Evolutionary conservation across 352 stramenopile species (phyloP), one percentile per base, ranked within the genome.

Genomic region (Pythium pyrilobum): DNA sequence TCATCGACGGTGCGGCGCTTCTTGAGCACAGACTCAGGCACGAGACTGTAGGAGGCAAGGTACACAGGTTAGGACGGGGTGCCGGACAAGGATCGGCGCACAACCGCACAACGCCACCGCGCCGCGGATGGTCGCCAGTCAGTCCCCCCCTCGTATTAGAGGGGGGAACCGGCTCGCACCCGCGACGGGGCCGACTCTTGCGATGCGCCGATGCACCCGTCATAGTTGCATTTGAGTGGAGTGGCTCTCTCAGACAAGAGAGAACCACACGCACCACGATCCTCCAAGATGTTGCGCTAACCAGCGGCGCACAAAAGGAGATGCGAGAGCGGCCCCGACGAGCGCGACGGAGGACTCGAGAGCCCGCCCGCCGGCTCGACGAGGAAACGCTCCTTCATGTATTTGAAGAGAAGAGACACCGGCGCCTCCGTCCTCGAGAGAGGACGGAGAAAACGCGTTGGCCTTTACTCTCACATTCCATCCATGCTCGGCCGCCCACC

Each of bases 11-110:
- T 93, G 65, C 85, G 85, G 71, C 83, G 82, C 85, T 95, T 95
- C 81, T 95, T 95, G 65, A 95, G 81, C 64, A 95, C 84, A 46
- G 85, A 93, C 69, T 95, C 85, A 44, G 85, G 85, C 42, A 95
- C 84, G 56, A 95, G 80, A 78, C 84, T 95, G 64, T 53, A 56
- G 24, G 48, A 15, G 53, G 13, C 59, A 52, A 67, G 24, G 73
- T 33, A 53, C 70, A 16, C 31, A 57, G 16, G 52, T 90, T 90
- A 89, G 74, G 74, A 92, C 75, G 78, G 77, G 77, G 64, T 88
- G 77, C 73, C 74, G 66, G 29, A 58, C 46, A 63, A 58, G 43
- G 52, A 63, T 54, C 59, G 54, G 53, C n/a, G n/a, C n/a, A n/a
- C n/a, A n/a, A n/a, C n/a, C n/a, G n/a, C n/a, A n/a, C n/a, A n/a